Base-by-base conservation (phyloP, 768 basidiomycete genomes). In the Cystofilobasidium capitatum region DNA sequence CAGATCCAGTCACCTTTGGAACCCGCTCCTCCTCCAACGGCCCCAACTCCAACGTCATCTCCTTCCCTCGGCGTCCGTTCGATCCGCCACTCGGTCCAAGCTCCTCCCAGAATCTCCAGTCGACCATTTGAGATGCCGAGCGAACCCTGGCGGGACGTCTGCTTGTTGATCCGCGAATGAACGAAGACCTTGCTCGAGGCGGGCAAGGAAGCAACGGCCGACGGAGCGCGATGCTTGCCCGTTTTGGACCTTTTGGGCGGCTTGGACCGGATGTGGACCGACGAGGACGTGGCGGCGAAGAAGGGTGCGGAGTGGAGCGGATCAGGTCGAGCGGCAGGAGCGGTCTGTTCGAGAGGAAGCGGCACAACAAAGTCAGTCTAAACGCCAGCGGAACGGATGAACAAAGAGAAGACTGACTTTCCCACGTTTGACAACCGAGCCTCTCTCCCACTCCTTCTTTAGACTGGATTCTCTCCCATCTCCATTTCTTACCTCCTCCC, bases 211-310 rank as follows among this genome's bases (percentile, higher is more conserved):
- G 17, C 51, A 13, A 2, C 10, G 40, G 40, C 29, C 5, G 51
- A 22, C 51, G 51, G 51, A 10, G 51, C 17, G 3, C 51, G 51
- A 20, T 55, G 51, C 31, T 55, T 55, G 51, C 51, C 51, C 29
- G 51, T 31, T 17, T 33, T 29, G 29, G 29, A 33, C 10, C 51
- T 26, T 20, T 55, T 55, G 29, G 51, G 51, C 26, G 51, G 51
- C 51, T 55, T 55, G 29, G 51, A 55, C 8, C 51, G 51, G 31
- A 55, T 55, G 40, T 42, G 40, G 51, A 33, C 29, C 29, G 51
- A 17, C 29, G 29, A 2, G 3, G 29, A 14, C 14, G 31, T 1
- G 29, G 33, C 29, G 5, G 51, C 13, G 29, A 55, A 9, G 51
- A 55, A 20, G 4, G 51, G 13, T 8, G 51, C 14, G 8, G 24